These are phyloP conservation scores for Termitomyces sp. DNA, from an alignment of 768 basidiomycete species.

Conservation along the genomic window DNA sequence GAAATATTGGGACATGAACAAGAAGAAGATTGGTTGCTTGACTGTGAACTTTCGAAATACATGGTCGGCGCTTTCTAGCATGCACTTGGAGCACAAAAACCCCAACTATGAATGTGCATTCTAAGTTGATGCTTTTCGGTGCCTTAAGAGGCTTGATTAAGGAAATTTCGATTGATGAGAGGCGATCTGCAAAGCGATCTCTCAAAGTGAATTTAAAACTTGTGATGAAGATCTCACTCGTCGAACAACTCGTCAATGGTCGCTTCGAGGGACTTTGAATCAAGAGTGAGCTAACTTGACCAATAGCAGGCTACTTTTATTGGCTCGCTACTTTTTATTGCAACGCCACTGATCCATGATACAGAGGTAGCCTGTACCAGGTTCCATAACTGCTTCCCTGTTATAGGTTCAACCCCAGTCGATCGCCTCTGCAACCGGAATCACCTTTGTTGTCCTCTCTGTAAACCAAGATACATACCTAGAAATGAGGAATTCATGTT, in stretches of 20 bases:
- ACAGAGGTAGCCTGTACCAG: too few relatives aligned
- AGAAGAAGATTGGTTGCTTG: slow-evolving; percentile 3
- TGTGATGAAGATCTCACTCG: not conserved
- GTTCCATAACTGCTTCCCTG: too few relatives aligned
- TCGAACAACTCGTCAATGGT: not conserved
- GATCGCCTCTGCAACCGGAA: too few relatives aligned
- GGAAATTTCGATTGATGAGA: not conserved
- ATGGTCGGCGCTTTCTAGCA: slow-evolving; percentile 4
- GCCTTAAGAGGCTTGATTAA: not conserved
- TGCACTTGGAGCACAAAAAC: not conserved
- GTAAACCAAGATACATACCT: too few relatives aligned
- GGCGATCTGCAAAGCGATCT: not conserved
- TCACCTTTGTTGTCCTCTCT: too few relatives aligned
- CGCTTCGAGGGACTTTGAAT: too few relatives aligned
- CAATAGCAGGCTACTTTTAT: too few relatives aligned
- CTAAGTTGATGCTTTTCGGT: not conserved
- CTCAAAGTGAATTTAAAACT: not conserved
- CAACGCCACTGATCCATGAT: too few relatives aligned
- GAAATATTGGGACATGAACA: slow-evolving; percentile 1
- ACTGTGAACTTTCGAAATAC: slow-evolving; percentile 5
- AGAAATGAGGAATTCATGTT: too few relatives aligned
- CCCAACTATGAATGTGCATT: not conserved
- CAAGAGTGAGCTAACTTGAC: too few relatives aligned
- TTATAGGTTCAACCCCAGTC: too few relatives aligned
- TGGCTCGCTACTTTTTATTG: too few relatives aligned